phyloP scores from a whole-genome alignment of 2,329 filamentous ascomycete genomes.

The Gaeumannomyces tritici region DNA sequence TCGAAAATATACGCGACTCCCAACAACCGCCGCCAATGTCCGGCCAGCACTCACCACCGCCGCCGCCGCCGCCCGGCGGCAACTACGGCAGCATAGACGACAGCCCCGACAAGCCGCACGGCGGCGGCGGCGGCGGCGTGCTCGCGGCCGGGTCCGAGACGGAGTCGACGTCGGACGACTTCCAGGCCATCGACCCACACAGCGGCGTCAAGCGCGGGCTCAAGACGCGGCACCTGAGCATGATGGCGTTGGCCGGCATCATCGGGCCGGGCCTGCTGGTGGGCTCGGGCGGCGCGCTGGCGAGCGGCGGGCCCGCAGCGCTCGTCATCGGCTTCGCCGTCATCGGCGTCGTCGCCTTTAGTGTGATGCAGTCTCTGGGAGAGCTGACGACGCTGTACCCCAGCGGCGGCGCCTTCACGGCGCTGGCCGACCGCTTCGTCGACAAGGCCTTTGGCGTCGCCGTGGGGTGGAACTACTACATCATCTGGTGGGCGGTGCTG shows the following conservation, averaged over 20 bases:
- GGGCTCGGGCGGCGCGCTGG: conserved; percentile 59
- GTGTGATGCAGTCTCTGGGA: conserved; percentile 64
- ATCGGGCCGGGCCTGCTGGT: conserved; percentile 64
- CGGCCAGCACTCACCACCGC: background rate
- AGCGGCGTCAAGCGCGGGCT: conserved; percentile 60
- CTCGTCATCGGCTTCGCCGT: conserved; percentile 64
- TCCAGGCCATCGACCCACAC: conserved; percentile 43
- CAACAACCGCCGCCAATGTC: background rate
- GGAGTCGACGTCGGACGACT: conserved; percentile 20
- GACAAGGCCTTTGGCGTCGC: conserved; percentile 61
- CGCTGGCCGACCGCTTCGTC: conserved; percentile 59
- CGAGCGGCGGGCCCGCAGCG: conserved; percentile 60
- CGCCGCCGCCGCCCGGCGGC: too few species aligned
- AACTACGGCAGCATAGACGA: background rate
- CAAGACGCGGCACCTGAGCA: conserved; percentile 57
- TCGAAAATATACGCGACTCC: too few species aligned
- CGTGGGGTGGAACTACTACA: conserved; percentile 63
- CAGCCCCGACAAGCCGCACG: background rate
- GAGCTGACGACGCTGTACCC: conserved; percentile 68
- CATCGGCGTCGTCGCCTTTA: conserved; percentile 59
- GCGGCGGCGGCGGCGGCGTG: background rate
- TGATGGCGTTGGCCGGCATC: conserved; percentile 55
- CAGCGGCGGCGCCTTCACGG: conserved; percentile 61
- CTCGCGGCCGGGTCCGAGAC: background rate
- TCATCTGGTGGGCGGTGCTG: conserved; percentile 56